Base-by-base conservation (phyloP, 805 yeast genomes). In the Candida parachauliodes region DNA sequence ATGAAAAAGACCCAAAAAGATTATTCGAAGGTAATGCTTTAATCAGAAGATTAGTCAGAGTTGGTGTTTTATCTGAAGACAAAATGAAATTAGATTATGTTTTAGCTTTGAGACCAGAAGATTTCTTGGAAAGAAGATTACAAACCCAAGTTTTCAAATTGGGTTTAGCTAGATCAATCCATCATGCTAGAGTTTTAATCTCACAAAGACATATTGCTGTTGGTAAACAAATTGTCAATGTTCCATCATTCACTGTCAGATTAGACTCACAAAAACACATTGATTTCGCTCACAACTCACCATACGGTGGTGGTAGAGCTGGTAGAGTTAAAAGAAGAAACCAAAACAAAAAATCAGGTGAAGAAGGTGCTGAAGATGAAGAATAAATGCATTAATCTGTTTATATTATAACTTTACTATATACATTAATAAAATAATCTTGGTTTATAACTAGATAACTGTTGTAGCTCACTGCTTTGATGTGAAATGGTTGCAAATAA, bases 271-370 rank as follows among this genome's bases (percentile, higher is more conserved):
- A 93, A 79, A 93, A 93, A 86, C 98, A 93, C 88, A 88, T 93
- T 76, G 98, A 93, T 83, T 93, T 91, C 65, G 95, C 98, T 63
- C 84, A 93, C 70, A 88, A 87, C 72, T 93, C 98, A 57, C 98
- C 98, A 74, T 91, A 87, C 89, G 98, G 98, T 74, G 98, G 98
- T 78, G 98, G 96, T 62, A 91, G 98, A 81, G 94, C 98, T 60
- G 98, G 98, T 73, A 93, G 98, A 83, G 95, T 88, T 67, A 94
- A 93, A 83, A 88, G 98, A 84, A 87, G 79, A 75, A 81, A 84
- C 81, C 79, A 72, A 65, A 73, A 66, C 61, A 75, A 77, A 71
- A 24, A 24, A 16, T 19, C 21, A 15, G 76, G 70, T 52, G 83
- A 69, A 51, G 89, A 72, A 52, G 91, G 72, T 60, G 88, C 66